These are phyloP conservation scores for Aphanomyces cochlioides DNA, from an alignment of 352 stramenopile species.

Conservation along the genomic window DNA sequence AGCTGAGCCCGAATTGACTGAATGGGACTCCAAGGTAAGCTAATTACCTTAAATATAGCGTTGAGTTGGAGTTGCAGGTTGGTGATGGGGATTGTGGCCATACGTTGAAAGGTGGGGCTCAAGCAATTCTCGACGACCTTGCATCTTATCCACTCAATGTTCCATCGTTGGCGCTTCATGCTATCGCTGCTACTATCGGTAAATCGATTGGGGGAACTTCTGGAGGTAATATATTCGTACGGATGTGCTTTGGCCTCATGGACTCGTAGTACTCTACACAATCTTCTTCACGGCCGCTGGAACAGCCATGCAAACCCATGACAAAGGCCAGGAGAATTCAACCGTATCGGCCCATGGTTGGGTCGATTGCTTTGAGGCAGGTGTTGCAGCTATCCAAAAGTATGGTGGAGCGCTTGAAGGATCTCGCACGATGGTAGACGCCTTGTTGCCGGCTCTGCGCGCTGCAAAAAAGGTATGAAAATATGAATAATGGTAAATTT, in stretches of 20 bases:
- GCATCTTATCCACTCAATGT: slow-evolving; percentile 61
- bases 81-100: slow-evolving; percentile 97
- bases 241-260: background rate
- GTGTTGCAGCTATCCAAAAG: slow-evolving; percentile 74
- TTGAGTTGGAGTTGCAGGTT: slow-evolving; percentile 39
- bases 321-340: slow-evolving; percentile 34
- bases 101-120: slow-evolving; percentile 92
- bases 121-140: slow-evolving; percentile 73
- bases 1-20: slow-evolving; percentile 88
- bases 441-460: slow-evolving; percentile 82
- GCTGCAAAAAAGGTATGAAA: slow-evolving; percentile 34
- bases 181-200: slow-evolving; percentile 58
- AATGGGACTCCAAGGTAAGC: slow-evolving; percentile 87
- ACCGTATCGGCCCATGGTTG: slow-evolving; percentile 37
- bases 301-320: background rate
- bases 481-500: no score
- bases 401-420: slow-evolving; percentile 93
- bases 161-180: slow-evolving; percentile 48
- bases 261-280: slow-evolving; percentile 77
- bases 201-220: slow-evolving; percentile 91
- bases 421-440: slow-evolving; percentile 96
- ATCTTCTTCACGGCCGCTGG: slow-evolving; percentile 83
- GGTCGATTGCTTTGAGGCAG: slow-evolving; percentile 57
- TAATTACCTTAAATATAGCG: background rate
- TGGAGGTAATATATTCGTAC: slow-evolving; percentile 38